Evolutionary conservation across 2,329 filamentous ascomycete genomes (phyloP).

Genomic region (Tothia fuscella): DNA sequence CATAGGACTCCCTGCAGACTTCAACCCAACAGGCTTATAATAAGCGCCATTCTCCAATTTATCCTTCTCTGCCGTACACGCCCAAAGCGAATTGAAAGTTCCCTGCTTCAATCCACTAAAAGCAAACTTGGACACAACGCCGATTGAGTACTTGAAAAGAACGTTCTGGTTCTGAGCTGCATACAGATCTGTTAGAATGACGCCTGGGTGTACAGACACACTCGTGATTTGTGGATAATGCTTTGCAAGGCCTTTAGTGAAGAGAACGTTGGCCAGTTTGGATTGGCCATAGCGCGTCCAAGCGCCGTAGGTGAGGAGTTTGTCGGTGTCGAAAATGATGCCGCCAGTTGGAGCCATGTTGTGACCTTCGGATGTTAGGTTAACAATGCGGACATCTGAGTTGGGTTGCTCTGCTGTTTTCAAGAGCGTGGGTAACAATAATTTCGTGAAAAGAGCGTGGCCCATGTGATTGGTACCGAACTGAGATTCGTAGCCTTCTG

Average conservation of each 20-base stretch:
- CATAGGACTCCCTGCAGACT: slow-evolving; percentile 15
- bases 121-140: neutral
- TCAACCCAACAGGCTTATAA: slow-evolving; percentile 26
- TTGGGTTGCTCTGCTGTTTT: slow-evolving; percentile 5
- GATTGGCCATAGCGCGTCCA: slow-evolving; percentile 33
- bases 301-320: neutral
- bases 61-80: slow-evolving; percentile 22
- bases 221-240: slow-evolving; percentile 34
- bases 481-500: slow-evolving; percentile 11
- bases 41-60: slow-evolving; percentile 31
- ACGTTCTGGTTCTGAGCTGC: neutral
- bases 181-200: slow-evolving; percentile 34
- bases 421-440: slow-evolving; percentile 8
- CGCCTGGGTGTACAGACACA: slow-evolving; percentile 38
- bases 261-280: slow-evolving; percentile 41
- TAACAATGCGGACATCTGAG: slow-evolving; percentile 11
- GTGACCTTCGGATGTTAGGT: slow-evolving; percentile 9
- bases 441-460: slow-evolving; percentile 11
- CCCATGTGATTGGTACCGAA: slow-evolving; percentile 14
- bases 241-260: slow-evolving; percentile 30
- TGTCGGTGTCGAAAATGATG: slow-evolving; percentile 3
- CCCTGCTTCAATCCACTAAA: slow-evolving; percentile 19
- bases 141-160: neutral
- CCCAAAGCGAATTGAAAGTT: slow-evolving; percentile 32
- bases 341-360: neutral